Percentiles rank a stretch among this genome's conserved stretches.
phyloP scores from a whole-genome alignment of 768 basidiomycete genomes.

The Asterophora parasitica region DNA sequence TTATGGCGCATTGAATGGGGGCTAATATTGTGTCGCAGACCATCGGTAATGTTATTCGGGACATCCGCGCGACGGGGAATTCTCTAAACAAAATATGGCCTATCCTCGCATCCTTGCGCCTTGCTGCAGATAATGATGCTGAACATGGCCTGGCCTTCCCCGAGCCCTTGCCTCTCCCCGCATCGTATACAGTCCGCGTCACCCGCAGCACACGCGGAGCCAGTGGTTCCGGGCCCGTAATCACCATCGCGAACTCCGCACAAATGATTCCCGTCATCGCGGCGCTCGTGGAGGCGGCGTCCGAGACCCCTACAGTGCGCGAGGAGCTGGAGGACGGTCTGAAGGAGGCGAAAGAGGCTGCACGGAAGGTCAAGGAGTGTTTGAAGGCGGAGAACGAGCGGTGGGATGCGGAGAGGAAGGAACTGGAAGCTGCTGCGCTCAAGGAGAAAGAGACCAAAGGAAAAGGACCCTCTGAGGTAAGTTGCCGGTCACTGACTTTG shows the following conservation, averaged over 20 bases:
- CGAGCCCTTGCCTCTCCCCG: slow-evolving; percentile 56
- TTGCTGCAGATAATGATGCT: slow-evolving; percentile 4
- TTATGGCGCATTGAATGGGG: background rate
- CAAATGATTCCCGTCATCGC: slow-evolving; percentile 67
- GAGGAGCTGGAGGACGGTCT: slow-evolving; percentile 58
- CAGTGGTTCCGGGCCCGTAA: slow-evolving; percentile 5
- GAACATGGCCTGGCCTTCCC: slow-evolving; percentile 31
- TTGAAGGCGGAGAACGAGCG: slow-evolving; percentile 52
- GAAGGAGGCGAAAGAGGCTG: slow-evolving; percentile 50
- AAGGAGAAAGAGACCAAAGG: slow-evolving; percentile 12
- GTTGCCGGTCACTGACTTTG: background rate
- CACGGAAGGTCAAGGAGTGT: slow-evolving; percentile 48
- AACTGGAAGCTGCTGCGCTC: slow-evolving; percentile 20
- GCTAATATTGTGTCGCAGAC: slow-evolving; percentile 22
- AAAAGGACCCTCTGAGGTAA: slow-evolving; percentile 10
- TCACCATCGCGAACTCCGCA: slow-evolving; percentile 36
- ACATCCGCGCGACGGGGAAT: slow-evolving; percentile 46
- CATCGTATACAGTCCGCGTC: slow-evolving; percentile 39
- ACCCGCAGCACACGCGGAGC: slow-evolving; percentile 29
- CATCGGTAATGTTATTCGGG: slow-evolving; percentile 43
- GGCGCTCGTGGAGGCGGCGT: slow-evolving; percentile 49
- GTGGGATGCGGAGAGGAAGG: slow-evolving; percentile 45
- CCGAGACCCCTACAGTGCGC: slow-evolving; percentile 43
- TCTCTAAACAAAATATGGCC: slow-evolving; percentile 64
- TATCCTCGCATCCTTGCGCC: slow-evolving; percentile 45